Percentiles rank a stretch among this genome's conserved stretches.
phyloP scores from a whole-genome alignment of 805 yeast species.

The Saturnispora hagleri region DNA sequence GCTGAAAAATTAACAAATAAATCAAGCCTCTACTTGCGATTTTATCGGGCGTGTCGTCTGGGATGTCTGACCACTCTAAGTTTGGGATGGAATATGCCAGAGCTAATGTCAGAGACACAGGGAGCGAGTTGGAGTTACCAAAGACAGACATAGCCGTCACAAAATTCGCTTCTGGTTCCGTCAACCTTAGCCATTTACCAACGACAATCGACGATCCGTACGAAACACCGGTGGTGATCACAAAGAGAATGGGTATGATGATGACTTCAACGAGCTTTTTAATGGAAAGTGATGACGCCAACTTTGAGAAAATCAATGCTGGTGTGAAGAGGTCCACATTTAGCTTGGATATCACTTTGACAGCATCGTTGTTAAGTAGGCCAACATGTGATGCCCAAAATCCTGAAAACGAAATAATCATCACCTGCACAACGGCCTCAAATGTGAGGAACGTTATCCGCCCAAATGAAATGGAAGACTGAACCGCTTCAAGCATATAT shows the following conservation, averaged over 20 bases:
- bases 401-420: constrained; percentile 78
- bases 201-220: constrained; percentile 50
- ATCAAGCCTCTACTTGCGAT: constrained; percentile 73
- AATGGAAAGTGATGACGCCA: constrained; percentile 57
- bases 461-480: constrained; percentile 14
- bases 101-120: constrained; percentile 82
- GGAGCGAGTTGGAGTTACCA: constrained; percentile 91
- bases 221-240: constrained; percentile 73
- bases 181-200: constrained; percentile 45
- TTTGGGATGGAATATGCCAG: constrained; percentile 69
- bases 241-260: constrained; percentile 76
- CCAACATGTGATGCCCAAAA: constrained; percentile 74
- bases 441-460: constrained; percentile 61
- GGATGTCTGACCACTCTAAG: constrained; percentile 65
- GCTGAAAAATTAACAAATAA: constrained; percentile 69
- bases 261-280: constrained; percentile 72
- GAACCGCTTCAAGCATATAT: background rate
- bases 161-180: constrained; percentile 73
- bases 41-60: constrained; percentile 55
- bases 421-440: constrained; percentile 87
- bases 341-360: constrained; percentile 62
- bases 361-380: constrained; percentile 60
- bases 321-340: constrained; percentile 94
- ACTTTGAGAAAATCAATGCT: constrained; percentile 81
- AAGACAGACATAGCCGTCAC: constrained; percentile 96